phyloP scores from a whole-genome alignment of 257 asterid genomes.

The Apocynum venetum region DNA sequence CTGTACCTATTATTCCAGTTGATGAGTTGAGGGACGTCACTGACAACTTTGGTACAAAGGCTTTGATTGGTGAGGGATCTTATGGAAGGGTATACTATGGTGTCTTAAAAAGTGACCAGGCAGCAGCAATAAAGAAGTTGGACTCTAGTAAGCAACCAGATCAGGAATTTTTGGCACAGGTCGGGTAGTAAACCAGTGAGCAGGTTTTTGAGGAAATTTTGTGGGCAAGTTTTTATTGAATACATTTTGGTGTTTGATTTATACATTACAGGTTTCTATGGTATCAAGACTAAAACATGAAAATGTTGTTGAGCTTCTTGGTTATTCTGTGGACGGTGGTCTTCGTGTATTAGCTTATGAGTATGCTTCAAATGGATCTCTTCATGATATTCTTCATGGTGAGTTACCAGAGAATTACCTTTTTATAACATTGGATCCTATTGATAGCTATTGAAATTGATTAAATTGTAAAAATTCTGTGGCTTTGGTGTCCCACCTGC shows the following conservation, averaged over 20 bases:
- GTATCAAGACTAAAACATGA: conserved; percentile 77
- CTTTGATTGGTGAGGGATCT: conserved; percentile 80
- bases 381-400: conserved; percentile 84
- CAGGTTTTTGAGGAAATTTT: neutral
- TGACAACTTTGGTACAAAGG: conserved; percentile 57
- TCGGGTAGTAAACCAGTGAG: conserved; percentile 16
- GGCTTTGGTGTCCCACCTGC: neutral
- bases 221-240: neutral
- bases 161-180: conserved; percentile 66
- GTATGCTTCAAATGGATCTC: conserved; percentile 69
- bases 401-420: conserved; percentile 12
- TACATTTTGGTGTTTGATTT: conserved; percentile 1
- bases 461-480: neutral
- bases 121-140: conserved; percentile 76
- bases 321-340: conserved; percentile 64
- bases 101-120: conserved; percentile 47
- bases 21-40: conserved; percentile 70
- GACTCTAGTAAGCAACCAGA: conserved; percentile 91
- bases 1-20: conserved; percentile 58
- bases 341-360: conserved; percentile 67
- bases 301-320: conserved; percentile 60
- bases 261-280: conserved; percentile 56
- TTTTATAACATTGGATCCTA: neutral
- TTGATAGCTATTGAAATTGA: neutral
- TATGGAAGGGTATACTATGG: conserved; percentile 78